phyloP scores from a whole-genome alignment of 1,284 basidiomycete species.

The Clitocybe nebularis region DNA sequence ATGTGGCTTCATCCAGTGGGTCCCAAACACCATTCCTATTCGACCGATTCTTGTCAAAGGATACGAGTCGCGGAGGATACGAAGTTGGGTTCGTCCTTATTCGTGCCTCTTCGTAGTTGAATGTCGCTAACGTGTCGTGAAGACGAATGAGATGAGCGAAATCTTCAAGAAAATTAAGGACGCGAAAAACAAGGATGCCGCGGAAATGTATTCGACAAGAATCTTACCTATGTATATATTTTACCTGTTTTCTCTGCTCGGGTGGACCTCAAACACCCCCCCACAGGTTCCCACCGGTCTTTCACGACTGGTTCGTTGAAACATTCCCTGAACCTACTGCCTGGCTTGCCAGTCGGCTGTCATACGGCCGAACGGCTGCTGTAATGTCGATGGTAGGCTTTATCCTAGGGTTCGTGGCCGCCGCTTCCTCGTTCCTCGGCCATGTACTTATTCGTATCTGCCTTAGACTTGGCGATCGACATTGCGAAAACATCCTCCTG shows the following conservation, averaged over 20 bases:
- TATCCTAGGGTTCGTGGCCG: slow-evolving; percentile 77
- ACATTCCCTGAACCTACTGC: slow-evolving; percentile 96
- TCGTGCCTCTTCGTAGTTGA: too few species aligned
- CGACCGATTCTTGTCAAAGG: slow-evolving; percentile 73
- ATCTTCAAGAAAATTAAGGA: slow-evolving; percentile 58
- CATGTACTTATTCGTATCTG: slow-evolving; percentile 4
- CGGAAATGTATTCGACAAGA: slow-evolving; percentile 55
- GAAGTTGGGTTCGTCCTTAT: slow-evolving; percentile 62
- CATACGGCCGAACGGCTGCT: slow-evolving; percentile 87
- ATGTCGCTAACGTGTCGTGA: slow-evolving; percentile 4
- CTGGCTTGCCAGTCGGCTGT: slow-evolving; percentile 87
- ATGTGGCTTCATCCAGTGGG: slow-evolving; percentile 99
- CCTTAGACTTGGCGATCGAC: slow-evolving; percentile 89
- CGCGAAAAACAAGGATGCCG: slow-evolving; percentile 46
- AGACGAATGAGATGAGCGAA: slow-evolving; percentile 48
- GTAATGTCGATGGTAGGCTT: slow-evolving; percentile 99
- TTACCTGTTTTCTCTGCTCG: too few species aligned
- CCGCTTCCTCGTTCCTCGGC: background rate
- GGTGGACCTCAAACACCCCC: too few species aligned
- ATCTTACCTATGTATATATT: slow-evolving; percentile 65
- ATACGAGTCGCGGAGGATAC: slow-evolving; percentile 67
- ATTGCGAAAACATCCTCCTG: slow-evolving; percentile 95
- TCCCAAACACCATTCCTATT: slow-evolving; percentile 88
- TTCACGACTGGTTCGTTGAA: slow-evolving; percentile 97
- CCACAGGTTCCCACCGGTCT: slow-evolving; percentile 79